A percentile compares a stretch with the other conserved stretches of the same genome.
Conservation (phyloP, 75 land plant species). For the Sequoiadendron giganteum region DNA sequence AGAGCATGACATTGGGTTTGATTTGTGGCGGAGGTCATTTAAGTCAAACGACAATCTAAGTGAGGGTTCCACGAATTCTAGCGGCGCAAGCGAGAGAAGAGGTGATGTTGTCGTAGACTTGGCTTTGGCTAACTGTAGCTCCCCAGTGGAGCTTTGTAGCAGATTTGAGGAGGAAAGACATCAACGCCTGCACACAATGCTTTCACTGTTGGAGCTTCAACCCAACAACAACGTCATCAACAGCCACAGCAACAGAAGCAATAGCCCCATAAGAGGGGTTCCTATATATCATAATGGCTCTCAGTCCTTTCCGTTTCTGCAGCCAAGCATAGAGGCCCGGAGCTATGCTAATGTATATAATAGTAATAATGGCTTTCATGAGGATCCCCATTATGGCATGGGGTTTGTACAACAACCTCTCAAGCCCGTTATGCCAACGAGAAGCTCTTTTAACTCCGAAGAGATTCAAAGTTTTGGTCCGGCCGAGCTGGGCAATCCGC, state of each 20-base stretch:
- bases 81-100: no score
- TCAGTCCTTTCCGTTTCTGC: constrained; percentile 12
- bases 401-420: neutral
- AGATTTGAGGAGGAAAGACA: neutral
- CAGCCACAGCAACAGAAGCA: neutral
- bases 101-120: no score
- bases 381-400: no score
- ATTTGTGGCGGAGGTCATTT: constrained; percentile 6
- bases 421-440: neutral
- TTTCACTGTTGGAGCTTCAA: neutral
- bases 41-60: no score
- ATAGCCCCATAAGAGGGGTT: constrained; percentile 17
- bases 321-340: neutral
- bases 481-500: neutral
- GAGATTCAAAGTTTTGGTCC: neutral
- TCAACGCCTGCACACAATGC: neutral
- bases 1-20: constrained; percentile 12
- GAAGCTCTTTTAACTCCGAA: neutral
- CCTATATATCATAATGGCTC: constrained; percentile 11
- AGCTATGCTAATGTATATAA: neutral
- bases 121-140: no score
- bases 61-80: no score
- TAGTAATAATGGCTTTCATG: no score
- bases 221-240: neutral
- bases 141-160: no score